These are phyloP conservation scores for Ploettnerulaceae sp. DNA, from an alignment of 2,329 filamentous ascomycete genomes.

Conservation along the genomic window DNA sequence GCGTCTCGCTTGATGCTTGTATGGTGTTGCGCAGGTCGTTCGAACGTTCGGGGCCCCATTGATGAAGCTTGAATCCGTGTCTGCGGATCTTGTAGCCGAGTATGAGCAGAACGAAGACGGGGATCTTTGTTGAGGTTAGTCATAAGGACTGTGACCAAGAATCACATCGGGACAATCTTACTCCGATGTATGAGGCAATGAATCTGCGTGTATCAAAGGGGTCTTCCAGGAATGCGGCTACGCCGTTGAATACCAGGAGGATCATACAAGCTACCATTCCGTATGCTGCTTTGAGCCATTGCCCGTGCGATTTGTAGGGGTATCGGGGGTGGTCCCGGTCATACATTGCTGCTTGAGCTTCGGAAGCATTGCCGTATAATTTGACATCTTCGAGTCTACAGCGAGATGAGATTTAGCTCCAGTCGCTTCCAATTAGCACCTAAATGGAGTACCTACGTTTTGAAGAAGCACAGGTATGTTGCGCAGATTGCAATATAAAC, in stretches of 20 bases:
- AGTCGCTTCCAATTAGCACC: neutral
- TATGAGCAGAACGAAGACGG: slow-evolving; percentile 36
- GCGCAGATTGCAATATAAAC: slow-evolving; percentile 39
- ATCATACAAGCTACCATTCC: slow-evolving; percentile 35
- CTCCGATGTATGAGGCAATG: slow-evolving; percentile 38
- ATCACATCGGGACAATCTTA: slow-evolving; percentile 27
- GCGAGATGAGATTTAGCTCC: neutral
- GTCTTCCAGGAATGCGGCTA: slow-evolving; percentile 33
- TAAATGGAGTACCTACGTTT: slow-evolving; percentile 29
- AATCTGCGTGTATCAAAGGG: slow-evolving; percentile 37
- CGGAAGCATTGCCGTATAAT: slow-evolving; percentile 37
- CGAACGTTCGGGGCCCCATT: slow-evolving; percentile 37
- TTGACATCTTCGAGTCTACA: slow-evolving; percentile 38
- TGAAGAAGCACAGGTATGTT: slow-evolving; percentile 39
- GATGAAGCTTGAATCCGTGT: slow-evolving; percentile 33
- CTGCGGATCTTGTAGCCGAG: slow-evolving; percentile 38
- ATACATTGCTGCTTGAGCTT: slow-evolving; percentile 35
- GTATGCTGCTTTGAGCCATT: slow-evolving; percentile 38
- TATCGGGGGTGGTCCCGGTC: slow-evolving; percentile 36
- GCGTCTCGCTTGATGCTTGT: slow-evolving; percentile 33
- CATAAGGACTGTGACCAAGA: neutral
- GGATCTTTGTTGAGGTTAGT: slow-evolving; percentile 25
- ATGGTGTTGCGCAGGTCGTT: slow-evolving; percentile 37
- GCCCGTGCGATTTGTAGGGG: slow-evolving; percentile 38
- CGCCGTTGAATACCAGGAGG: slow-evolving; percentile 36